Base-by-base conservation (phyloP, 2,329 filamentous ascomycete genomes). In the Daldinia eschscholtzii region DNA sequence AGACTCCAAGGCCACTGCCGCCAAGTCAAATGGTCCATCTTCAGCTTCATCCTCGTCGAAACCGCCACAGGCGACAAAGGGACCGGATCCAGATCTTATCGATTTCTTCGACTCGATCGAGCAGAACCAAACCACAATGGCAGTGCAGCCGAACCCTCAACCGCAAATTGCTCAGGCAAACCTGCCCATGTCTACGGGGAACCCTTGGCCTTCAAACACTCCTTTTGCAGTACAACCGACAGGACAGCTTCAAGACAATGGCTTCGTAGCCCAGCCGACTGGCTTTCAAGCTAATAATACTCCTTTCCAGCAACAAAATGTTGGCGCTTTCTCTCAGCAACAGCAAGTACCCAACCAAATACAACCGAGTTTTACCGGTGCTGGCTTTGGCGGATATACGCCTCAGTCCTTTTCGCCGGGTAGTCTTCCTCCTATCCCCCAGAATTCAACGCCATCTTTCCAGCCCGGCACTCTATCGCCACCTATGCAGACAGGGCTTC, bases 101-200 rank as follows among this genome's bases (percentile, higher is more conserved):
- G 96, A 95, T 83, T 98, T 97, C 81, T 97, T 97, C 79, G 95
- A 91, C 76, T 94, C 93, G 5, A 97, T 97, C 75, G 94, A 98
- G 76, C 90, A 93, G 77, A 94, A 94, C 71, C 93, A 96, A 79
- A 92, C 92, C 58, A 85, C 91, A 0, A 88, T 93, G 85, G 85
- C 81, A 41, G 77, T 80, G 1, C 84, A 86, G 70, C 76, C 83
- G 18, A 80, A 80, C 42, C 70, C 79, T 1, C 81, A 82, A 60
- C 60, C 61, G 53, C 76, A 76, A 35, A 67, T 76, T 41, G 67
- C 70, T n/a, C 75, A 78, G 55, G 71, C 79, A 68, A 79, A 78
- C 58, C 69, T 66, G 30, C 61, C 64, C 6, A 67, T 72, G 64
- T 57, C 67, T 57, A 76, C 77, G 15, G 80, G 80, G 28, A 80